Evolutionary conservation across 257 asterid species (phyloP), one percentile per base, ranked within the genome.

Genomic region (Solanum neorickii): DNA sequence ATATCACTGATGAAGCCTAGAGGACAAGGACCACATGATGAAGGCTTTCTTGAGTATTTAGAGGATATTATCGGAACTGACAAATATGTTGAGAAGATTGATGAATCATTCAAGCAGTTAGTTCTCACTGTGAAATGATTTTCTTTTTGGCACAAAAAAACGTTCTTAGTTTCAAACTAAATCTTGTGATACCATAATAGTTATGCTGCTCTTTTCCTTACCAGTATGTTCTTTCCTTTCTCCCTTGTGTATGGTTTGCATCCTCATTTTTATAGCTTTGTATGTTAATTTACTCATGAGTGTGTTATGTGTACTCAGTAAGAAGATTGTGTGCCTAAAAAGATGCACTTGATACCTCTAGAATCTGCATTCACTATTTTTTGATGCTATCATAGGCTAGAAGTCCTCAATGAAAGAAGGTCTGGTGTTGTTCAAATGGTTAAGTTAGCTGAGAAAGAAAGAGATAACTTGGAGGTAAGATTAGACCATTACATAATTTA

Each of bases 1-100:
- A 97, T 97, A 87, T 97, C 99, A 35, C 91, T 97, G 85, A 97
- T 97, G 99, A 97, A 95, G 92, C 99, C 99, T 56, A 97, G 93
- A 92, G 98, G 97, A 89, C 99, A 96, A 88, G 99, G 99, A 37
- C 95, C 99, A 78, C 99, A 97, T 83, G 99, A 97, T 90, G 99
- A 97, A 90, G 99, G 99, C 65, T 97, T 97, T 92, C 98, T 96
- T 12, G 99, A 97, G 93, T 97, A 97, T 91, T 96, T 97, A 16
- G 99, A 97, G 93, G 99, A 97, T 90, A 97, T 97, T 84, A 96
- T 97, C 88, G 99, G 99, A 90, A 97, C 99, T 76, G 90, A 94
- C 93, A 96, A 94, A 94, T 97, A 96, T 72, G 98, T 97, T 3
- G 98, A 96, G 91, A 96, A 93, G 92, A 97, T 97, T 88, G 99